Conservation (phyloP, 768 basidiomycete genomes). For the Hortiboletus flavorubellus region DNA sequence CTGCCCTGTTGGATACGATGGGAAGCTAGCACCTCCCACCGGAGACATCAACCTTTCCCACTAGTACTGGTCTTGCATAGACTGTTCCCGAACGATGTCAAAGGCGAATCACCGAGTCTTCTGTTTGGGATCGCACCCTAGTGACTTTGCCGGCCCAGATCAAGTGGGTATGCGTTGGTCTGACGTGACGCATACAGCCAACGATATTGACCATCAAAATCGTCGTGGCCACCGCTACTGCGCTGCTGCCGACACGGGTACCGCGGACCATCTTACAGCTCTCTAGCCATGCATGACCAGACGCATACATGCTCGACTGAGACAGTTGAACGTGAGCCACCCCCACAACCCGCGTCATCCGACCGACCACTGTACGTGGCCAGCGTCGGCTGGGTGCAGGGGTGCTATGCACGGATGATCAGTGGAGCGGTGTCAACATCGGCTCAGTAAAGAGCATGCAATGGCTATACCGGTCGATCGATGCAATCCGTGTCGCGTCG, state of each 20-base stretch:
- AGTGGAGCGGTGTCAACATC: background rate
- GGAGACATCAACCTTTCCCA: too few species aligned
- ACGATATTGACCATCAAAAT: too few species aligned
- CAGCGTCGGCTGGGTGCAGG: constrained; percentile 1
- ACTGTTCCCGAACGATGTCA: too few species aligned
- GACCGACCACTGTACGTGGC: background rate
- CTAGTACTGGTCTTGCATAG: too few species aligned
- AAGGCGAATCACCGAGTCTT: too few species aligned
- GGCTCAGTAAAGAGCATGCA: background rate
- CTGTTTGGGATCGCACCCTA: background rate
- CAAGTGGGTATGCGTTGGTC: background rate
- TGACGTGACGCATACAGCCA: constrained; percentile 6
- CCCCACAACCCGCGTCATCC: constrained; percentile 6
- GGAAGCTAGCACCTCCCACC: too few species aligned
- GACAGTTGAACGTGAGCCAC: constrained; percentile 13
- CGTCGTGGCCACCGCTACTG: background rate
- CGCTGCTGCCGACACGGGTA: background rate
- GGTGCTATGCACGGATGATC: constrained; percentile 11
- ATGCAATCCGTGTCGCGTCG: background rate
- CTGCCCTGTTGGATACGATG: background rate
- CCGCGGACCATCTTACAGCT: background rate
- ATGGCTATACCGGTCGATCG: background rate
- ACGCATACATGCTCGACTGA: background rate
- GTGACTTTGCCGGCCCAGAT: background rate
- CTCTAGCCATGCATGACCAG: background rate